Conservation (phyloP, 2,329 filamentous ascomycete species). For the Sporothrix brunneoviolacea region DNA sequence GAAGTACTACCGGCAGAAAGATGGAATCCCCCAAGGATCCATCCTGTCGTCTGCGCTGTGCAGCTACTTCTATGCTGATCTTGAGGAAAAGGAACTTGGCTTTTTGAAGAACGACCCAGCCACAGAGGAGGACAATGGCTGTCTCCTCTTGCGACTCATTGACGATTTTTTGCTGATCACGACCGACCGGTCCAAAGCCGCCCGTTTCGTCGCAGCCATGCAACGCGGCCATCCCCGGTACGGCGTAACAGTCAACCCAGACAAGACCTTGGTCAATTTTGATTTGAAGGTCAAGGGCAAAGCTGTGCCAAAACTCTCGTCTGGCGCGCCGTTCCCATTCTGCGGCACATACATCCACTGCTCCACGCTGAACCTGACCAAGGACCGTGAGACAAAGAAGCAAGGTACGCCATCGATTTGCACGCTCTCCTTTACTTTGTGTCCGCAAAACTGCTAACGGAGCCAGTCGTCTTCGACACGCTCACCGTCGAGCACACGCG, state of each 20-base stretch:
- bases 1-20: slow-evolving; percentile 78
- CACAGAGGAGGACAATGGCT: slow-evolving; percentile 29
- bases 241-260: slow-evolving; percentile 67
- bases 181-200: slow-evolving; percentile 58
- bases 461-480: slow-evolving; percentile 54
- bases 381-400: slow-evolving; percentile 51
- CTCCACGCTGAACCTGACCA: slow-evolving; percentile 65
- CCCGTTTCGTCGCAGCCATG: slow-evolving; percentile 71
- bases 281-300: slow-evolving; percentile 50
- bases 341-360: slow-evolving; percentile 77
- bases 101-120: slow-evolving; percentile 46
- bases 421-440: neutral
- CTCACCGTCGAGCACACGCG: slow-evolving; percentile 73
- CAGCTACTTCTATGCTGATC: slow-evolving; percentile 90
- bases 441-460: too few species aligned
- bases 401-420: slow-evolving; percentile 37
- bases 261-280: slow-evolving; percentile 85
- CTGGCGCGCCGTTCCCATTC: slow-evolving; percentile 64
- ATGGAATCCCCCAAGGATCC: slow-evolving; percentile 89
- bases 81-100: slow-evolving; percentile 62
- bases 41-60: slow-evolving; percentile 80
- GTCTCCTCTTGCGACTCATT: slow-evolving; percentile 71
- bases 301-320: slow-evolving; percentile 42
- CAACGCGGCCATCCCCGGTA: slow-evolving; percentile 70
- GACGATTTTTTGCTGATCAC: slow-evolving; percentile 93